Conservation (phyloP, 805 yeast genomes). For the Candida maris region DNA sequence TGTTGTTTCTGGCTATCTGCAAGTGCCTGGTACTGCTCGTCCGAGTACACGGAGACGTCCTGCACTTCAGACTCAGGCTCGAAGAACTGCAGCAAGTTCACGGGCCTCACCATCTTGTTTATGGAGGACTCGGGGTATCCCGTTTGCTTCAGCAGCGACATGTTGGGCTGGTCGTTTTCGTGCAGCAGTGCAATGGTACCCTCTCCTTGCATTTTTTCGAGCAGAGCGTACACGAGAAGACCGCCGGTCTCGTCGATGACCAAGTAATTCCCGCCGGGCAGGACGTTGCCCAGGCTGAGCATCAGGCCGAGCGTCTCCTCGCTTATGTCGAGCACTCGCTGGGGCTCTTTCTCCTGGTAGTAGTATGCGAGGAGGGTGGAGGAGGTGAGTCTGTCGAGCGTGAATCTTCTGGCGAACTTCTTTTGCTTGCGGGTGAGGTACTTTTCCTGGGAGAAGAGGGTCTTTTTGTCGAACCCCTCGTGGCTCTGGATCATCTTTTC, state of each 20-base stretch:
- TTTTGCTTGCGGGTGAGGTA: conserved; percentile 88
- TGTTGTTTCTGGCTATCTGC: conserved; percentile 60
- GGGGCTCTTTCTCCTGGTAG: conserved; percentile 72
- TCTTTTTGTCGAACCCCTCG: conserved; percentile 82
- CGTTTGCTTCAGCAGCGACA: conserved; percentile 63
- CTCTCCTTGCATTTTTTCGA: conserved; percentile 87
- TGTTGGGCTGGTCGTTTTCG: conserved; percentile 91
- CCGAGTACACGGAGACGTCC: conserved; percentile 41
- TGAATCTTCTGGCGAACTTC: conserved; percentile 82
- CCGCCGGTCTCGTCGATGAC: conserved; percentile 96
- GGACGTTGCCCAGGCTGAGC: conserved; percentile 73
- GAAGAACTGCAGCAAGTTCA: conserved; percentile 75
- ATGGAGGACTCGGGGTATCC: conserved; percentile 55
- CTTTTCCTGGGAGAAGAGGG: conserved; percentile 86
- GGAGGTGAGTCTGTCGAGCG: conserved; percentile 71
- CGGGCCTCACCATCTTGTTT: conserved; percentile 56
- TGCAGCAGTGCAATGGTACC: conserved; percentile 69
- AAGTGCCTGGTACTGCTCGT: conserved; percentile 51
- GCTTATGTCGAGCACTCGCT: conserved; percentile 72
- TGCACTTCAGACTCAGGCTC: conserved; percentile 65
- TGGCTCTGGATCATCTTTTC: conserved; percentile 80
- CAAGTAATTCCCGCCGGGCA: conserved; percentile 85
- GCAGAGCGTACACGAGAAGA: conserved; percentile 72
- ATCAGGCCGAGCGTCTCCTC: conserved; percentile 79
- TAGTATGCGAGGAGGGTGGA: conserved; percentile 64